Evolutionary conservation across 441 rosid species (phyloP).

Genomic region (Raphanus hybrid): DNA sequence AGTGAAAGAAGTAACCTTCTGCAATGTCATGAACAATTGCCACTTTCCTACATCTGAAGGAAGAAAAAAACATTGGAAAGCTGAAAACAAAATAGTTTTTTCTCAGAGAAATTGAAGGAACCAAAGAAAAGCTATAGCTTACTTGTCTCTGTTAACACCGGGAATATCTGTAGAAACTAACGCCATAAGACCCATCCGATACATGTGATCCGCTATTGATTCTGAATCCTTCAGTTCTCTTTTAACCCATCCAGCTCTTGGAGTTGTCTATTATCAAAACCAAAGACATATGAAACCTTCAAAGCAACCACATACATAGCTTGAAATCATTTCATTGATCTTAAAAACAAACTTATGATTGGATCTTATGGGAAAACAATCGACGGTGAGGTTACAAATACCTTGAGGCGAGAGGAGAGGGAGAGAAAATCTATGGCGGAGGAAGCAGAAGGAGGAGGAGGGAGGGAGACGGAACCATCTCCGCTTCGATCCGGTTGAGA

Average conservation of each 20-base stretch:
- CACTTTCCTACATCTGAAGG: slow-evolving; percentile 87
- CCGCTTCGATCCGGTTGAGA: slow-evolving; percentile 44
- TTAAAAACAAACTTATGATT: not conserved
- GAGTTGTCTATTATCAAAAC: slow-evolving; percentile 57
- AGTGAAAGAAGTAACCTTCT: slow-evolving; percentile 59
- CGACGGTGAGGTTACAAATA: slow-evolving; percentile 6
- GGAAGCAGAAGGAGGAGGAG: no score
- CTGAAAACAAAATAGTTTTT: not conserved
- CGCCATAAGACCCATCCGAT: slow-evolving; percentile 92
- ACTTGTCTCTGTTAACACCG: slow-evolving; percentile 87
- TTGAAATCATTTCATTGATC: not conserved
- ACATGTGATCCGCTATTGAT: slow-evolving; percentile 92
- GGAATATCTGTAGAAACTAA: slow-evolving; percentile 79
- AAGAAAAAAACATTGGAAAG: slow-evolving; percentile 3
- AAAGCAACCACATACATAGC: not conserved
- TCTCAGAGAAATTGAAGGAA: not conserved
- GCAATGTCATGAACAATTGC: slow-evolving; percentile 96
- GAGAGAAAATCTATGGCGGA: slow-evolving; percentile 88
- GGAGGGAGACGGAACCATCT: slow-evolving; percentile 36
- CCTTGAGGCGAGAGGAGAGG: slow-evolving; percentile 88
- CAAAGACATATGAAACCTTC: not conserved
- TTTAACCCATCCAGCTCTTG: slow-evolving; percentile 83
- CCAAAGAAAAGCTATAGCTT: not conserved
- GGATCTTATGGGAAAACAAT: not conserved
- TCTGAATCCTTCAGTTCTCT: slow-evolving; percentile 79